Evolutionary conservation across 805 yeast species (phyloP).

Genomic region (Yamadazyma paraphyllophila): DNA sequence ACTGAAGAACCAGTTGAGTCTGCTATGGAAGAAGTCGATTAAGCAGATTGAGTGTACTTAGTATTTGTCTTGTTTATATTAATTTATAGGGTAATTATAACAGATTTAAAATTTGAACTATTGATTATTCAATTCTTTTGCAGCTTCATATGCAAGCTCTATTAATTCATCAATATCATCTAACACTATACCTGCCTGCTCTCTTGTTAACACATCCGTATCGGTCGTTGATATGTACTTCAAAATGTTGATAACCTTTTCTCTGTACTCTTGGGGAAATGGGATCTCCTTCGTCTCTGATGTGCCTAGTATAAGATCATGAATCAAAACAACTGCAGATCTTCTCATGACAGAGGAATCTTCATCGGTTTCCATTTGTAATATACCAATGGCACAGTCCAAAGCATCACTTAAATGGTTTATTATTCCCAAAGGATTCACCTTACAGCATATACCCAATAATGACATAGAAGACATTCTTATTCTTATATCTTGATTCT

Average conservation of each 20-base stretch:
- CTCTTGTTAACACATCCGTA: conserved; percentile 56
- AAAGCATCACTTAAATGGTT: conserved; percentile 52
- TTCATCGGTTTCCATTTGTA: conserved; percentile 51
- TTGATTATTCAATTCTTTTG: neutral
- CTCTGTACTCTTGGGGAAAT: conserved; percentile 50
- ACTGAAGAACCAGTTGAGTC: conserved; percentile 79
- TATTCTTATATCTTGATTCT: conserved; percentile 52
- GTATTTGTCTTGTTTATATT: conserved; percentile 9
- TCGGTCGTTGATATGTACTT: conserved; percentile 48
- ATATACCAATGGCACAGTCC: conserved; percentile 76
- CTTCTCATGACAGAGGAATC: conserved; percentile 64
- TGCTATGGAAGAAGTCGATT: conserved; percentile 99
- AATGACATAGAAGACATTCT: conserved; percentile 88
- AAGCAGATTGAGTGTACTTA: conserved; percentile 21
- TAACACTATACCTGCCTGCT: conserved; percentile 46
- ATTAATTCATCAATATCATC: conserved; percentile 30
- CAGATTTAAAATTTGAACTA: neutral
- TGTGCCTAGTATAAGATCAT: conserved; percentile 54
- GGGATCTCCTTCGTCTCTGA: conserved; percentile 46
- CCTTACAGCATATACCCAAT: conserved; percentile 66
- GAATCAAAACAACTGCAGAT: conserved; percentile 67
- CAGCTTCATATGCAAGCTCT: conserved; percentile 15
- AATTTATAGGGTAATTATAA: conserved; percentile 9
- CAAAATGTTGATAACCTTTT: conserved; percentile 40
- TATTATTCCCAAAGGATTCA: conserved; percentile 53